A percentile compares a stretch with the other conserved stretches of the same genome.
phyloP scores from a whole-genome alignment of 2,329 filamentous ascomycete genomes.

The Aspergillus versicolor region DNA sequence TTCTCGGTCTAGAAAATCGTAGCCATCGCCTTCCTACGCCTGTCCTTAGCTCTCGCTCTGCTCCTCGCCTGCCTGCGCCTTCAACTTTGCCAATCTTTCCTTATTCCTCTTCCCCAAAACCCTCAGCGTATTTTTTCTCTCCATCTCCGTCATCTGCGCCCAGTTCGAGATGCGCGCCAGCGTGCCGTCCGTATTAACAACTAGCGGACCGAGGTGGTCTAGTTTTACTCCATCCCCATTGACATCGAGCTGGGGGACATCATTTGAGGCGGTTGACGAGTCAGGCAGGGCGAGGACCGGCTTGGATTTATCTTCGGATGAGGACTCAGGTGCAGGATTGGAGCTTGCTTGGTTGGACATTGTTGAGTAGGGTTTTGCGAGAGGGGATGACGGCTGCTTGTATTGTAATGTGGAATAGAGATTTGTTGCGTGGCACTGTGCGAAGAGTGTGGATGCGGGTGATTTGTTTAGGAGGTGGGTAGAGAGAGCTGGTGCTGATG shows the following conservation, averaged over 20 bases:
- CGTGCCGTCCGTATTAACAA: slow-evolving; percentile 71
- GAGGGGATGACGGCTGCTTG: neutral
- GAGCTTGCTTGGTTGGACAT: slow-evolving; percentile 18
- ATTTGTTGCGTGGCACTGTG: slow-evolving; percentile 23
- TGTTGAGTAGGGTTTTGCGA: slow-evolving; percentile 19
- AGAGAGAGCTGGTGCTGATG: neutral
- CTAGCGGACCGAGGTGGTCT: slow-evolving; percentile 69
- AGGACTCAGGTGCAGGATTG: slow-evolving; percentile 11
- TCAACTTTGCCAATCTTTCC: slow-evolving; percentile 57
- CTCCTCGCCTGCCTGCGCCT: slow-evolving; percentile 27
- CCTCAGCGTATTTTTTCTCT: slow-evolving; percentile 65
- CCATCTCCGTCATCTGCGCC: slow-evolving; percentile 67
- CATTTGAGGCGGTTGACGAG: slow-evolving; percentile 66
- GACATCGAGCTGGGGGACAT: slow-evolving; percentile 82
- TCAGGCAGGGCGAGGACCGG: slow-evolving; percentile 70
- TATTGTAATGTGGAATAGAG: slow-evolving; percentile 23
- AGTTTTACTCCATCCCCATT: slow-evolving; percentile 52
- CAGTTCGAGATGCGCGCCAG: slow-evolving; percentile 72
- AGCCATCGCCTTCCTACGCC: neutral
- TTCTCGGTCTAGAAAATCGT: too few relatives aligned
- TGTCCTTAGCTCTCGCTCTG: slow-evolving; percentile 2
- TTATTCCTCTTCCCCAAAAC: slow-evolving; percentile 69
- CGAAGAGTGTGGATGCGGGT: slow-evolving; percentile 12
- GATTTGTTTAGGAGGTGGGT: neutral
- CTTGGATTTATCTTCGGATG: slow-evolving; percentile 2